Conservation (phyloP, 2,329 filamentous ascomycete genomes). For the Tolypocladium paradoxum region DNA sequence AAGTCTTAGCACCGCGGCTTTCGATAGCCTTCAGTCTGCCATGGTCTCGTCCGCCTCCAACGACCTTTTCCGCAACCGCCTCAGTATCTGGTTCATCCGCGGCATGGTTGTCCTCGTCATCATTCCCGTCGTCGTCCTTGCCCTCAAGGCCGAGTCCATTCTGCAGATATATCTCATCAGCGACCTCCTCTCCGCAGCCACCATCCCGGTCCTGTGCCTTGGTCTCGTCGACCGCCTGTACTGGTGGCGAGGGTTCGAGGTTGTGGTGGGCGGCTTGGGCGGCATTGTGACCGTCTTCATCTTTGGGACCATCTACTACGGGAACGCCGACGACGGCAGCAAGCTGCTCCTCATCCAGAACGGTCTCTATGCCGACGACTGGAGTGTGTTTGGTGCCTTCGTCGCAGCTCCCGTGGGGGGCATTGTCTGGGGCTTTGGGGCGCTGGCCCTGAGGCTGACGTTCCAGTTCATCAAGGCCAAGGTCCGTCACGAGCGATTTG, state of each 20-base stretch:
- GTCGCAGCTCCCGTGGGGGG: slow-evolving; percentile 69
- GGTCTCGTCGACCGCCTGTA: slow-evolving; percentile 60
- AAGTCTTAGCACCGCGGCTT: slow-evolving; percentile 63
- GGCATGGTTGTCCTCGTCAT: slow-evolving; percentile 60
- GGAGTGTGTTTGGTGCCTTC: slow-evolving; percentile 76
- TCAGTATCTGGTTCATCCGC: slow-evolving; percentile 67
- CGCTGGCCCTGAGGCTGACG: slow-evolving; percentile 47
- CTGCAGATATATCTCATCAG: slow-evolving; percentile 76
- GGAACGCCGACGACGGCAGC: slow-evolving; percentile 49
- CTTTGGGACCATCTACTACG: slow-evolving; percentile 71
- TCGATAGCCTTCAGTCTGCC: slow-evolving; percentile 70
- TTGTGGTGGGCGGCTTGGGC: slow-evolving; percentile 66
- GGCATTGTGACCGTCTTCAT: slow-evolving; percentile 72
- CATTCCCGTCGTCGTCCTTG: slow-evolving; percentile 62
- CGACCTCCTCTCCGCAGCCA: slow-evolving; percentile 66
- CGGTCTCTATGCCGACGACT: slow-evolving; percentile 67
- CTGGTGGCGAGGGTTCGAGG: slow-evolving; percentile 73
- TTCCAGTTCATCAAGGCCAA: slow-evolving; percentile 49
- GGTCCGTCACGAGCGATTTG: slow-evolving; percentile 49
- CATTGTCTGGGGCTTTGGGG: slow-evolving; percentile 57
- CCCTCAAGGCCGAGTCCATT: slow-evolving; percentile 62
- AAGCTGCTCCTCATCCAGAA: slow-evolving; percentile 61
- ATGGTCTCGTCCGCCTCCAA: slow-evolving; percentile 81
- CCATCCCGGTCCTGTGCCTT: slow-evolving; percentile 65
- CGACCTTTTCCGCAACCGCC: slow-evolving; percentile 72